Evolutionary conservation across 2,329 filamentous ascomycete genomes (phyloP).

Genomic region (Huntiella decipiens): DNA sequence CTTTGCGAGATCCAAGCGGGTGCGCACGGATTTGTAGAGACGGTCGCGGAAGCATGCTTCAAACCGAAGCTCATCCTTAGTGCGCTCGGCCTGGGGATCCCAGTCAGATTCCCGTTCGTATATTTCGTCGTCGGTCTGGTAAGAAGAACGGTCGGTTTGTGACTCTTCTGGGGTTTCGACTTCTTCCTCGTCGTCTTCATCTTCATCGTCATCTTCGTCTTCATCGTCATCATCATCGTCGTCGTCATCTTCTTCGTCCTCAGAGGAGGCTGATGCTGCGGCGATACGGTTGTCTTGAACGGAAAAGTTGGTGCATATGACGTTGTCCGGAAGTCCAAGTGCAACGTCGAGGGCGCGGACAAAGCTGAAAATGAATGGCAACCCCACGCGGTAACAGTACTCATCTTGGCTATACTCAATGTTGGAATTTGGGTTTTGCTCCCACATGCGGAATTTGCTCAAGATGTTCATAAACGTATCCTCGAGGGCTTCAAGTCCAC

Average conservation of each 20-base stretch:
- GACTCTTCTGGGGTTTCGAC: neutral
- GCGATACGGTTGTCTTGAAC: neutral
- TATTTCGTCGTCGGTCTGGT: neutral
- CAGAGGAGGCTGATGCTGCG: neutral
- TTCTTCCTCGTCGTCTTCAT: neutral
- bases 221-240: neutral
- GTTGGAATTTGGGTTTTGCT: neutral
- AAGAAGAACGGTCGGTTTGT: neutral
- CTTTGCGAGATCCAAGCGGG: neutral
- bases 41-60: slow-evolving; percentile 1
- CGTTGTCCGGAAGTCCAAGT: neutral
- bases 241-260: neutral
- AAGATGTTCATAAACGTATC: slow-evolving; percentile 1
- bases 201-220: neutral
- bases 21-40: neutral
- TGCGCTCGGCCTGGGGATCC: slow-evolving; percentile 1
- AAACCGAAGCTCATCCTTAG: slow-evolving; percentile 1
- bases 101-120: neutral
- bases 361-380: neutral
- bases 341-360: neutral
- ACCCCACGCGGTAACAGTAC: neutral
- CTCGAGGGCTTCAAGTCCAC: slow-evolving; percentile 2
- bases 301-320: neutral
- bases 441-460: slow-evolving; percentile 2
- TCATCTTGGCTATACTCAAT: neutral